Evolutionary conservation across 306 rosid genomes (phyloP).

Genomic region (Alnus rubra): DNA sequence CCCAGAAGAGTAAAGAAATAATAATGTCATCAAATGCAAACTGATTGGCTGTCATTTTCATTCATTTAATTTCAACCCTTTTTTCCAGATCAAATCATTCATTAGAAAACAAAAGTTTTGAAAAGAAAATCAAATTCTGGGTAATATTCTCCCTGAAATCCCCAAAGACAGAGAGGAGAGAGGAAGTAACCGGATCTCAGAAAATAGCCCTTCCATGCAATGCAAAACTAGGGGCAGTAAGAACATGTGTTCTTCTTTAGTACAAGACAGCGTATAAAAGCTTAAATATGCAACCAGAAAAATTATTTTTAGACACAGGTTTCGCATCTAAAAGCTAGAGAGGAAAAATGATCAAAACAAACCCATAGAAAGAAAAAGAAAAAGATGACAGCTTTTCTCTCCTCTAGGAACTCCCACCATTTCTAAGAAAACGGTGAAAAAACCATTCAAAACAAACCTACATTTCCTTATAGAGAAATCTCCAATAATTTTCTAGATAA

Average conservation of each 20-base stretch:
- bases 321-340: background rate
- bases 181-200: background rate
- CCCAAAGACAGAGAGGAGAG: slow-evolving; percentile 1
- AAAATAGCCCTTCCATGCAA: background rate
- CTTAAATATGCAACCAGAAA: background rate
- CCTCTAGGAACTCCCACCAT: background rate
- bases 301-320: background rate
- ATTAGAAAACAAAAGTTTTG: slow-evolving; percentile 18
- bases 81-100: background rate
- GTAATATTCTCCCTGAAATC: slow-evolving; percentile 2
- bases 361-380: background rate
- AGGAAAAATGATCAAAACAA: background rate
- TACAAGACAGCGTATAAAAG: background rate
- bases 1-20: slow-evolving; percentile 10
- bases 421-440: background rate
- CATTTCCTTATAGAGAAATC: slow-evolving; percentile 7
- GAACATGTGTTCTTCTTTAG: background rate
- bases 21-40: slow-evolving; percentile 10
- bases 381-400: slow-evolving; percentile 5
- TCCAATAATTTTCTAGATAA: background rate
- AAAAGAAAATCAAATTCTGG: slow-evolving; percentile 24
- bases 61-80: slow-evolving; percentile 19
- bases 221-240: background rate
- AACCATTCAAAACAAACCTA: background rate
- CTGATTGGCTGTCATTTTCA: slow-evolving; percentile 35